phyloP scores from a whole-genome alignment of 352 stramenopile species.

The Thalassiosira sp. region DNA sequence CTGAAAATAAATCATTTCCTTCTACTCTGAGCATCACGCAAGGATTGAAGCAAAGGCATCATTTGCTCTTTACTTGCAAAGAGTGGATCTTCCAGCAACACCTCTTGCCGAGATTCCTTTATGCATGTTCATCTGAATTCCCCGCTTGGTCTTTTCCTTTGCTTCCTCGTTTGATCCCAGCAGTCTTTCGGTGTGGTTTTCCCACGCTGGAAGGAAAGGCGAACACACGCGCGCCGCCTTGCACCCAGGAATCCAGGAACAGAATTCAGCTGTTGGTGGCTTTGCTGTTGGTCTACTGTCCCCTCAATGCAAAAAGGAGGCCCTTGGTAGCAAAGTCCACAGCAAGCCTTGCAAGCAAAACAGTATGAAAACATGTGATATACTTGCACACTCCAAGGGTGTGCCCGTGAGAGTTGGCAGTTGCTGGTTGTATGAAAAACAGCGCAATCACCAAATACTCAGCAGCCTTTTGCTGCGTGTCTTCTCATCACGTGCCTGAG shows the following conservation, averaged over 20 bases:
- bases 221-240: not conserved
- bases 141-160: conserved; percentile 3
- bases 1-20: too few species aligned
- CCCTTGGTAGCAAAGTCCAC: conserved; percentile 29
- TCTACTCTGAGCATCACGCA: too few species aligned
- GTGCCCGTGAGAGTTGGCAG: conserved; percentile 13
- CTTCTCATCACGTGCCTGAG: conserved; percentile 6
- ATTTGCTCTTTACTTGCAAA: not conserved
- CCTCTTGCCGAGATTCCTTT: conserved; percentile 12
- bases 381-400: conserved; percentile 10
- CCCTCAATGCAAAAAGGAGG: conserved; percentile 29
- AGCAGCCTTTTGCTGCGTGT: conserved; percentile 6
- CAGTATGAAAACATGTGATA: conserved; percentile 24
- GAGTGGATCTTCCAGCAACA: not conserved
- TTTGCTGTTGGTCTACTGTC: conserved; percentile 23
- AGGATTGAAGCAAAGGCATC: not conserved
- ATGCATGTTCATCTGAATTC: conserved; percentile 14
- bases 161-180: conserved; percentile 21
- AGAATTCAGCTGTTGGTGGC: conserved; percentile 18
- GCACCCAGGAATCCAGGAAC: conserved; percentile 7
- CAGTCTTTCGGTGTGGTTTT: not conserved
- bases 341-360: conserved; percentile 27
- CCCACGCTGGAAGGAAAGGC: not conserved
- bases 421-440: conserved; percentile 10
- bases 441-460: conserved; percentile 19